Base-by-base conservation (phyloP, 2,329 filamentous ascomycete species). In the Fusarium sacchari region DNA sequence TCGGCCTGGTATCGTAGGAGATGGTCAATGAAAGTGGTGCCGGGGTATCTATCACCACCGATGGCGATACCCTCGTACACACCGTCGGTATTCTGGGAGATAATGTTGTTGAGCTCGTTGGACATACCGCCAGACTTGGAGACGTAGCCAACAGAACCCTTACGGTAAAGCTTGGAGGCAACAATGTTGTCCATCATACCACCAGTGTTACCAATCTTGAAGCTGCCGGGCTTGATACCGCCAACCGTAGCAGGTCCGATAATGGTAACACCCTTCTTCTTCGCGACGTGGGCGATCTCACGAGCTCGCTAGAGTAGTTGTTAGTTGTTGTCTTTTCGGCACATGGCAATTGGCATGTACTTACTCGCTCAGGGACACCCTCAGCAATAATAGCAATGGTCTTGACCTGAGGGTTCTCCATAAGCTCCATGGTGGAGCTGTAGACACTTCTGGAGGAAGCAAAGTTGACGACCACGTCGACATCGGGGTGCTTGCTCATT, bases 181-280 rank as follows among this genome's bases (percentile, higher is more conserved):
- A 99, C 96, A 81, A 99, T 99, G 91, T 99, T 99, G 91, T 99
- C 96, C 96, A 99, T 99, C 96, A 99, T 99, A 86, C 96, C 96
- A 90, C 96, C 96, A 80, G 96, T 99, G 91, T 99, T 99, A 84
- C 96, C 96, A 77, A 99, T 99, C 91, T 98, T 99, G 93, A 96
- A 99, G 84, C 94, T 94, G 84, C 96, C 96, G 73, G 96, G 96
- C 91, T 98, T 99, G 88, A 99, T 98, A 81, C 96, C 96, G 91
- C 96, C 96, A 73, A 99, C 96, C 64, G 96, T 99, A 80, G 96
- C 96, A 75, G 96, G 96, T 76, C 96, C 96, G 82, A 99, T 98
- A 84, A 99, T 99, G 85, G 95, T 98, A 83, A 99, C 93, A 74
- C 96, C 96, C 93, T 98, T 99, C 91, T 98, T 96, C 88, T 96